A percentile compares a stretch with the other conserved stretches of the same genome.
phyloP scores from a whole-genome alignment of 495 filamentous ascomycete genomes.

The Trichocladium antarcticum region DNA sequence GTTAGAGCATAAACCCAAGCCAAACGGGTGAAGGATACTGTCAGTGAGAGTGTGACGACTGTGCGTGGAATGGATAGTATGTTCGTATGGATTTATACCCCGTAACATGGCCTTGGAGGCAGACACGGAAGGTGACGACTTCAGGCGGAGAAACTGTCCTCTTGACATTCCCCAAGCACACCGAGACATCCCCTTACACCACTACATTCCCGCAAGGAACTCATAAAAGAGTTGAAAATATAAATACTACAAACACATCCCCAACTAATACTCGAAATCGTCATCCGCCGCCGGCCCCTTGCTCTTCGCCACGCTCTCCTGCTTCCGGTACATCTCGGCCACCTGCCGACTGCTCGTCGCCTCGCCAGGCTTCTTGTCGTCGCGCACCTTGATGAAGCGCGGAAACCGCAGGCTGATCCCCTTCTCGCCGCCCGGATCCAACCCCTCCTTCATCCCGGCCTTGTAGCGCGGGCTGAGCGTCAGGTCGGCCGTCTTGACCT shows the following conservation, averaged over 20 bases:
- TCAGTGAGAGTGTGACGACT: too few species aligned
- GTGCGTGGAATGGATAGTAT: too few species aligned
- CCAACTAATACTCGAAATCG: constrained; percentile 82
- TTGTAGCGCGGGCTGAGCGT: constrained; percentile 88
- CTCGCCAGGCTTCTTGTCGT: constrained; percentile 90
- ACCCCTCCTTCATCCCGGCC: constrained; percentile 54
- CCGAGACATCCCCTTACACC: too few species aligned
- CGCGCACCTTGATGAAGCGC: constrained; percentile 74
- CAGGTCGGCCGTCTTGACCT: constrained; percentile 92
- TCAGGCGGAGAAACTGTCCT: too few species aligned
- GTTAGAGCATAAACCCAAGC: too few species aligned
- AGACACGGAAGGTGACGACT: too few species aligned
- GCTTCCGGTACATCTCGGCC: constrained; percentile 93
- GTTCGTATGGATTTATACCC: too few species aligned
- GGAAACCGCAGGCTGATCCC: constrained; percentile 86
- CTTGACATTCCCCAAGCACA: too few species aligned
- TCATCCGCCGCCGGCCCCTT: constrained; percentile 83
- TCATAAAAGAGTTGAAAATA: background rate
- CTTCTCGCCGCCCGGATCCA: constrained; percentile 62
- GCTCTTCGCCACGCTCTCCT: constrained; percentile 69
- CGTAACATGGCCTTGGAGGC: too few species aligned
- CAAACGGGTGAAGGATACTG: too few species aligned
- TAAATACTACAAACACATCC: background rate
- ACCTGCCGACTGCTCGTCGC: constrained; percentile 75
- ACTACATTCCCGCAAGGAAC: background rate